Percentiles rank a stretch among this genome's conserved stretches.
Conservation (phyloP, 805 yeast genomes). For the Cephaloascus fragrans region DNA sequence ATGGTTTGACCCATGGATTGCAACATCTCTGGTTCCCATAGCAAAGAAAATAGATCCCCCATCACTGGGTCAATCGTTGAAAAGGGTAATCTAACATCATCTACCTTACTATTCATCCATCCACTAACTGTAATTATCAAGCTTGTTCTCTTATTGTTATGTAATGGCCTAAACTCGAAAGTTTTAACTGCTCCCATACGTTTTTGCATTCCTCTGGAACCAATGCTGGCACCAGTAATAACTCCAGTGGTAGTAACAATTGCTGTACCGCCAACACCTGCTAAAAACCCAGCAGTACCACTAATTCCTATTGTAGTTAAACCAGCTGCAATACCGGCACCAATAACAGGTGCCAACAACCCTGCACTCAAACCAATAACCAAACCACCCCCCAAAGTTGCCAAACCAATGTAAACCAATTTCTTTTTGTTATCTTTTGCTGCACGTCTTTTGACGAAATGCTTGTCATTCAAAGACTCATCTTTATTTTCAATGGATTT, state of each 20-base stretch:
- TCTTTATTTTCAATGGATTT: constrained; percentile 48
- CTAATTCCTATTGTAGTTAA: constrained; percentile 87
- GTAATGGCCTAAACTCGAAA: constrained; percentile 88
- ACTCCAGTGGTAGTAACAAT: constrained; percentile 89
- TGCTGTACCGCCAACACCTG: constrained; percentile 96
- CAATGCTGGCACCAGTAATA: constrained; percentile 83
- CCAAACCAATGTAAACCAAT: constrained; percentile 82
- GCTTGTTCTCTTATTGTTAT: constrained; percentile 82
- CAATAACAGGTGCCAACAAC: constrained; percentile 91
- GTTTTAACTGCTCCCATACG: constrained; percentile 90
- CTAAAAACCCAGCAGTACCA: constrained; percentile 88
- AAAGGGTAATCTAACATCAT: constrained; percentile 93
- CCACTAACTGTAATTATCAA: constrained; percentile 87
- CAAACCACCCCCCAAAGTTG: constrained; percentile 92
- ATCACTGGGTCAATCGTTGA: constrained; percentile 95
- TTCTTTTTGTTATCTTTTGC: constrained; percentile 56
- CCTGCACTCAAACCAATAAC: constrained; percentile 96
- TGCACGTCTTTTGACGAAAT: constrained; percentile 62
- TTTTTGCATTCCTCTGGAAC: constrained; percentile 72
- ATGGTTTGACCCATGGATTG: constrained; percentile 95
- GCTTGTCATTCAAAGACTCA: constrained; percentile 73
- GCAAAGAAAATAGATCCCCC: constrained; percentile 88
- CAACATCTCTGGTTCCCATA: constrained; percentile 98
- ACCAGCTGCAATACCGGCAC: constrained; percentile 98
- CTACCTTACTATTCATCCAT: constrained; percentile 93